Percentiles rank a stretch among this genome's conserved stretches.
These are phyloP conservation scores for Colletotrichum liaoningense DNA, from an alignment of 2,329 filamentous ascomycete genomes.

Conservation along the genomic window DNA sequence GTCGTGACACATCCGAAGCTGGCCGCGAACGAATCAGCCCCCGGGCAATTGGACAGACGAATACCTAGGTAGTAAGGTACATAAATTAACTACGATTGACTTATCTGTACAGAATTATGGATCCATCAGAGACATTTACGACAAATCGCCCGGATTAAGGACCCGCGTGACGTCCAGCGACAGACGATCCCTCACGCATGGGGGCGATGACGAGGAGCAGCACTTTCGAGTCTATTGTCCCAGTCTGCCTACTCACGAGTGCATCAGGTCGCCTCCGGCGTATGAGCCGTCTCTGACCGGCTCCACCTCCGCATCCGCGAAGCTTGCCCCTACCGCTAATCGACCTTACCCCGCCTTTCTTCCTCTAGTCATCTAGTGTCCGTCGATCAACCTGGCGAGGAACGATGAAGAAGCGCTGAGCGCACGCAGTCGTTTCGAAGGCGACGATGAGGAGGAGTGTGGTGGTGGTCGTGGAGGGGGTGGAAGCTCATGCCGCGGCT, in stretches of 20 bases:
- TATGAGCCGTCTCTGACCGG: slow-evolving; percentile 14
- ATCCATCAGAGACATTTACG: background rate
- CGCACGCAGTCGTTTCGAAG: background rate
- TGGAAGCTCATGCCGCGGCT: background rate
- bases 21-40: background rate
- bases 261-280: slow-evolving; percentile 14
- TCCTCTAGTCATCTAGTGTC: background rate
- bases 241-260: too few species aligned
- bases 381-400: background rate
- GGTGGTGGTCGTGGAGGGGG: background rate
- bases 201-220: background rate
- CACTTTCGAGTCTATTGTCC: too few species aligned
- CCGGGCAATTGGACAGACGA: background rate
- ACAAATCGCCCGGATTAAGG: background rate
- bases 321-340: background rate
- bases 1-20: slow-evolving; percentile 6
- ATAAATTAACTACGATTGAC: background rate
- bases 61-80: too few species aligned
- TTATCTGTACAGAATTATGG: background rate
- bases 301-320: background rate
- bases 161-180: background rate
- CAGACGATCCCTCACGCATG: background rate
- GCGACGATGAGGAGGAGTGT: background rate
- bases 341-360: background rate
- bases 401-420: background rate